Evolutionary conservation across 1,284 basidiomycete species (phyloP).

Genomic region (Exobasidium rhododendri): DNA sequence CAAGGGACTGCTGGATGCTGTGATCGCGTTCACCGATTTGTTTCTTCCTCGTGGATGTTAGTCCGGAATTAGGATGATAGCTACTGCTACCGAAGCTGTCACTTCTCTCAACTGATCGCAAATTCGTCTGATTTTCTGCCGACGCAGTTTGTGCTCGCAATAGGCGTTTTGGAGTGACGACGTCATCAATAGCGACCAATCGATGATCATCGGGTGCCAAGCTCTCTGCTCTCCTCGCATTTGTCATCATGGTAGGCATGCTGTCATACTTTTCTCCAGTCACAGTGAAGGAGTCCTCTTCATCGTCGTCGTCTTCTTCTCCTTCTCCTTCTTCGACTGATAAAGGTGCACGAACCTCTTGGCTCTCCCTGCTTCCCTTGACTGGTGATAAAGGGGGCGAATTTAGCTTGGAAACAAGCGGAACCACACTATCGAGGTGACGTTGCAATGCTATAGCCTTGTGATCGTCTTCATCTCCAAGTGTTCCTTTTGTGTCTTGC

Average conservation of each 20-base stretch:
- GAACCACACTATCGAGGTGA: not conserved
- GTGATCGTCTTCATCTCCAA: not conserved
- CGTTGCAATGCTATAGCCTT: not conserved
- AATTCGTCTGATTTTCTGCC: not conserved
- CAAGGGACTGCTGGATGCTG: too few relatives aligned
- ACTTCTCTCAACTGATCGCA: not conserved
- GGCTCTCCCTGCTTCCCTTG: too few relatives aligned
- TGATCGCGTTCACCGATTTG: slow-evolving; percentile 1
- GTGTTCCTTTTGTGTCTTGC: not conserved
- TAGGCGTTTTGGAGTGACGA: not conserved
- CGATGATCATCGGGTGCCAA: too few relatives aligned
- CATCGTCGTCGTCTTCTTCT: not conserved
- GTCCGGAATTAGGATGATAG: too few relatives aligned
- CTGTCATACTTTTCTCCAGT: too few relatives aligned
- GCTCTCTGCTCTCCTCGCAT: not conserved
- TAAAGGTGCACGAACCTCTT: too few relatives aligned
- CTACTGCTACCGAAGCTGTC: not conserved
- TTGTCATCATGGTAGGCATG: not conserved
- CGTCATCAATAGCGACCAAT: too few relatives aligned
- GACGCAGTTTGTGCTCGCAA: slow-evolving; percentile 2
- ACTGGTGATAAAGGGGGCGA: too few relatives aligned
- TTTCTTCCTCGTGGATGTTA: slow-evolving; percentile 6
- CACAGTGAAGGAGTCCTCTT: not conserved
- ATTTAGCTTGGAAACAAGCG: too few relatives aligned
- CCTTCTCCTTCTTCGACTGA: too few relatives aligned